Base-by-base conservation (phyloP, 2,329 filamentous ascomycete genomes). In the Pseudogymnoascus sp. region DNA sequence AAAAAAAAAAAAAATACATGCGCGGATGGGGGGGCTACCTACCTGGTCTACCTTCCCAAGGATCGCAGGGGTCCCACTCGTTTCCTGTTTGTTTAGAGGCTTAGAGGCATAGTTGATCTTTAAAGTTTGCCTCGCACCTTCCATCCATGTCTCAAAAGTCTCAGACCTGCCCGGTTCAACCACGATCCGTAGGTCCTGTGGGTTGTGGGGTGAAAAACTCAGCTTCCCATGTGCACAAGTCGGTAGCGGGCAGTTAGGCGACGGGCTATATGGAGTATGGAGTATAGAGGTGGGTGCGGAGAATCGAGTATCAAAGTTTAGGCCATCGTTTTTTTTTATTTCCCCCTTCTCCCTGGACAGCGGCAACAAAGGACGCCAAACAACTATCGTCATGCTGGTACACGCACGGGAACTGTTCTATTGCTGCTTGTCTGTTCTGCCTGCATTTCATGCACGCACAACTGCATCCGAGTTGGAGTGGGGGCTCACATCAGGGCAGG, bases 41-140 rank as follows among this genome's bases (percentile, higher is more conserved):
- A 26, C 39, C 19, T 45, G 5, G 12, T 45, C 21, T 26, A 26
- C 13, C 39, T 45, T 45, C 39, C 21, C 39, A 45, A 26, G 39
- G 39, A 45, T 45, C 19, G 39, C 39, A 26, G 19, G 39, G 12
- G n/a, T n/a, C n/a, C 39, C 39, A 45, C 39, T 23, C 21, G 7
- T 45, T 45, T 45, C 39, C 39, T 45, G 19, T 23, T 45, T 45
- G 39, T 5, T 45, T 26, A 45, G 21, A 45, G 39, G 39, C 39
- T 45, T 23, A 26, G 21, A 26, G 39, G 12, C 39, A 15, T 26
- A 15, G 21, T 45, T 45, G 39, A 45, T 45, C 39, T 45, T 45
- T 45, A 45, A 45, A 45, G 39, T 45, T 45, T 26, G 39, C 39
- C 39, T 45, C 39, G 39, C 39, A 45, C 39, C 39, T 45, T 45